Conservation (phyloP, 441 rosid species). For the Manihot esculenta region DNA sequence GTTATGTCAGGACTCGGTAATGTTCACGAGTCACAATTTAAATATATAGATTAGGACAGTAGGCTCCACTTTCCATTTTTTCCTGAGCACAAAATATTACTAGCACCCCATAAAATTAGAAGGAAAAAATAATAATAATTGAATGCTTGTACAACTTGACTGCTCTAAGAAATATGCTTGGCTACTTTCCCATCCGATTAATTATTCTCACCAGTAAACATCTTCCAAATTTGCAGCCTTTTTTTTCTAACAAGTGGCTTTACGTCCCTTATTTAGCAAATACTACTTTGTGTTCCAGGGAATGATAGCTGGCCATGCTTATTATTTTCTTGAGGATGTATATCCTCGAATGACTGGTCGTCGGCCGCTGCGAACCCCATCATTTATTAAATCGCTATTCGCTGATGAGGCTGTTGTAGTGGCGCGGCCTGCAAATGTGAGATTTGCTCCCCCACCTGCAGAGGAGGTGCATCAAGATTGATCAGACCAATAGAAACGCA, state of each 20-base stretch:
- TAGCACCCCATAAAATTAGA: neutral
- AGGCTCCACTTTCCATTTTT: neutral
- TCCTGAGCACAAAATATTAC: neutral
- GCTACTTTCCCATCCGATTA: neutral
- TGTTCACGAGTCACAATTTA: neutral
- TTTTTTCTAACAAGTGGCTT: neutral
- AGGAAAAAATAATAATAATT: neutral
- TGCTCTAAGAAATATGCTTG: neutral
- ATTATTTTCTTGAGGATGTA: slow-evolving; percentile 95
- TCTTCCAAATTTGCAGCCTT: neutral
- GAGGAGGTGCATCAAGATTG: slow-evolving; percentile 68
- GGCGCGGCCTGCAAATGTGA: slow-evolving; percentile 69
- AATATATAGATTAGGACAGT: neutral
- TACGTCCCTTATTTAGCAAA: slow-evolving; percentile 3
- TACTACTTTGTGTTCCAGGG: slow-evolving; percentile 53
- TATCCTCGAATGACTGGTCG: slow-evolving; percentile 96
- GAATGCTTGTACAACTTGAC: neutral
- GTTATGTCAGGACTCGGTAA: no score
- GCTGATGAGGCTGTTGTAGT: slow-evolving; percentile 85
- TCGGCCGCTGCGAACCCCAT: slow-evolving; percentile 77
- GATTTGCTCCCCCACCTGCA: slow-evolving; percentile 80
- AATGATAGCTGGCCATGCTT: slow-evolving; percentile 98
- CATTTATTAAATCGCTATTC: slow-evolving; percentile 77
- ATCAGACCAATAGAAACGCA: slow-evolving; percentile 7
- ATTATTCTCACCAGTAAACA: neutral